These are phyloP conservation scores for Pyricularia grisea DNA, from an alignment of 2,329 filamentous ascomycete species.

Conservation along the genomic window DNA sequence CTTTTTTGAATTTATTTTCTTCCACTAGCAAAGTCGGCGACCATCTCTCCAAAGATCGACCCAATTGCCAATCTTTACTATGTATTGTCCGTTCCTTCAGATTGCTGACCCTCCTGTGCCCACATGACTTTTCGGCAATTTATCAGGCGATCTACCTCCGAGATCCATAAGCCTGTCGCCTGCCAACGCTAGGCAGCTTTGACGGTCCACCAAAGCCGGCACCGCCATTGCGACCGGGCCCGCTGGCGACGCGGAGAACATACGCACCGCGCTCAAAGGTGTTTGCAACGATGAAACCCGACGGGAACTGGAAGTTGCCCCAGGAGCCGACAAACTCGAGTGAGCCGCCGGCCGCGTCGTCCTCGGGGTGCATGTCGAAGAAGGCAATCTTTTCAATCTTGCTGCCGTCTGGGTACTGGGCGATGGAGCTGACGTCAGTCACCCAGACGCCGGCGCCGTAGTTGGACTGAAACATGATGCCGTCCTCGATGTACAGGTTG, in stretches of 20 bases:
- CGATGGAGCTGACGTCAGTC: slow-evolving; percentile 21
- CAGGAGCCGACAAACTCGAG: slow-evolving; percentile 30
- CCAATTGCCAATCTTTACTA: too few relatives aligned
- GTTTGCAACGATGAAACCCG: slow-evolving; percentile 29
- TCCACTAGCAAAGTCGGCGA: too few relatives aligned
- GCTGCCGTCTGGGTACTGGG: slow-evolving; percentile 25
- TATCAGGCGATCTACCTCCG: background rate
- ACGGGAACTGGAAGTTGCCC: slow-evolving; percentile 31
- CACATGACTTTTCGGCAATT: background rate
- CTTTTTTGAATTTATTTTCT: too few relatives aligned
- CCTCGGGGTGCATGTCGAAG: slow-evolving; percentile 38
- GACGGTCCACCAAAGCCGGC: background rate
- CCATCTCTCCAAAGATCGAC: too few relatives aligned
- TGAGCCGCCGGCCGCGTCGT: slow-evolving; percentile 27
- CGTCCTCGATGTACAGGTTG: slow-evolving; percentile 32
- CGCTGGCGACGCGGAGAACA: slow-evolving; percentile 1
- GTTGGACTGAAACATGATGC: slow-evolving; percentile 32
- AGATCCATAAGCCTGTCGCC: background rate
- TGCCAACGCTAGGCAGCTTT: background rate
- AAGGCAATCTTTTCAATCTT: slow-evolving; percentile 31
- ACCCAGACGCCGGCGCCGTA: slow-evolving; percentile 32
- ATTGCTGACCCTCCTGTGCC: too few relatives aligned
- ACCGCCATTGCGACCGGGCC: background rate
- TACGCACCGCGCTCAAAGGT: slow-evolving; percentile 35
- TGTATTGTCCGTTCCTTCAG: too few relatives aligned